These are phyloP conservation scores for Pezicula carpinea DNA, from an alignment of 2,329 filamentous ascomycete species.

Conservation along the genomic window DNA sequence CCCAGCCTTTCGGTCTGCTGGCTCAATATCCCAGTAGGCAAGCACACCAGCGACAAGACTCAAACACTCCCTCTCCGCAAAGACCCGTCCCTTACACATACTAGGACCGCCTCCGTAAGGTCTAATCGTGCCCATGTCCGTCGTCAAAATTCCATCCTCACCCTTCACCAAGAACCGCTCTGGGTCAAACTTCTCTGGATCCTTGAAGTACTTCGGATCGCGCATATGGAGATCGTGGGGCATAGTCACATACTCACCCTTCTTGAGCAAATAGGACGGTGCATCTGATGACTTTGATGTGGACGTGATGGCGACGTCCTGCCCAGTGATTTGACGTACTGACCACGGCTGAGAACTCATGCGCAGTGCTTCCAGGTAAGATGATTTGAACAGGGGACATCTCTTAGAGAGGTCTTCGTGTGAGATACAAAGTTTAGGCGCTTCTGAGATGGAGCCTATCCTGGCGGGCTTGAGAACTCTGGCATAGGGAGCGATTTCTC, in stretches of 20 bases:
- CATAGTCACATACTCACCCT: constrained; percentile 38
- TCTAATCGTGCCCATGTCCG: constrained; percentile 37
- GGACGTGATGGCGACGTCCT: too few relatives aligned
- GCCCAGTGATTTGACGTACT: constrained; percentile 31
- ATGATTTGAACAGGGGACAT: constrained; percentile 41
- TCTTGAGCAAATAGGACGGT: constrained; percentile 34
- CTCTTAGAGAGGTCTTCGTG: constrained; percentile 34
- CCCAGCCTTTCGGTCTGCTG: constrained; percentile 32
- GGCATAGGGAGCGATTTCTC: constrained; percentile 39
- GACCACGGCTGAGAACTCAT: constrained; percentile 37
- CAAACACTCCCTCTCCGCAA: constrained; percentile 46
- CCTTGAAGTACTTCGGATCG: constrained; percentile 34
- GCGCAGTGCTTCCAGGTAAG: constrained; percentile 41
- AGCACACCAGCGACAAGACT: constrained; percentile 47
- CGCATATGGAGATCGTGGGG: constrained; percentile 39
- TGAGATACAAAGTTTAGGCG: constrained; percentile 35
- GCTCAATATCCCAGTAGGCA: constrained; percentile 51
- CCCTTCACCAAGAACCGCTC: constrained; percentile 40
- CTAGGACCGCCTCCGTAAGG: constrained; percentile 44
- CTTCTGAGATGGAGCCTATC: constrained; percentile 24
- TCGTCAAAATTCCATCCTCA: constrained; percentile 25
- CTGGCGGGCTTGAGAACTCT: constrained; percentile 28
- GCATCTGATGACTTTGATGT: constrained; percentile 15
- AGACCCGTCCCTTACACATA: constrained; percentile 45
- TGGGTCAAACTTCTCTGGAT: constrained; percentile 37